phyloP scores from a whole-genome alignment of 1,284 basidiomycete species.

The Marasmius oreades region DNA sequence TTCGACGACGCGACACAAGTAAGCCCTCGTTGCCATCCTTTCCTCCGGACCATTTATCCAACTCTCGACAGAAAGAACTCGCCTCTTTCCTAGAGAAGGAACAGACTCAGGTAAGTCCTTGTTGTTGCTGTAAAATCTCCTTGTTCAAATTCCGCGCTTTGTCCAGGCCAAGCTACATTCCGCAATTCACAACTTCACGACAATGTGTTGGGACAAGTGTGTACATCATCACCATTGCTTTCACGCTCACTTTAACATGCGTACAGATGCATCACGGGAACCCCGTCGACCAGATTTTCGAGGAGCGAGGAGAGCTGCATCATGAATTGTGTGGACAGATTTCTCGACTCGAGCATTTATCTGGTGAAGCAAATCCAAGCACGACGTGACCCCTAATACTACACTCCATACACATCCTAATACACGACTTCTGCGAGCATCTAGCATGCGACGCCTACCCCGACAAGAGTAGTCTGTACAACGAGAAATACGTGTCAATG shows the following conservation, averaged over 20 bases:
- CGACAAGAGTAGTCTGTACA: constrained; percentile 14
- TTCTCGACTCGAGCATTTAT: constrained; percentile 89
- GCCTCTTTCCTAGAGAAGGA: constrained; percentile 82
- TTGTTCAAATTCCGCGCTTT: constrained; percentile 10
- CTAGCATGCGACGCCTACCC: constrained; percentile 6
- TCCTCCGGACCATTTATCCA: not conserved
- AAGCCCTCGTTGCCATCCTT: constrained; percentile 22
- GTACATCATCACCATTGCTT: constrained; percentile 22
- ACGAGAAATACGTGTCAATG: constrained; percentile 11
- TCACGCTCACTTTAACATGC: constrained; percentile 15
- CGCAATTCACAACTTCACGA: constrained; percentile 68
- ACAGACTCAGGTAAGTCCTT: constrained; percentile 72
- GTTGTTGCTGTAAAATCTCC: not conserved
- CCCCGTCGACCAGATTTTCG: constrained; percentile 83
- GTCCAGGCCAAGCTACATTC: constrained; percentile 55
- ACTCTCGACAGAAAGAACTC: constrained; percentile 71
- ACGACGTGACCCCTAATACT: constrained; percentile 34
- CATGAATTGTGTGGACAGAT: constrained; percentile 90
- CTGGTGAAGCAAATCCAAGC: constrained; percentile 82
- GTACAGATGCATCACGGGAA: constrained; percentile 79
- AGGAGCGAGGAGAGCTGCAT: constrained; percentile 83
- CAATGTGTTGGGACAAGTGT: constrained; percentile 89
- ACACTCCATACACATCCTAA: constrained; percentile 11
- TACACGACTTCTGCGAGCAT: not conserved
- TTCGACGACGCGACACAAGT: constrained; percentile 82